Evolutionary conservation across 106 monocot genomes (phyloP), one percentile per base, ranked within the genome.

Genomic region (Hemerocallis citrina): DNA sequence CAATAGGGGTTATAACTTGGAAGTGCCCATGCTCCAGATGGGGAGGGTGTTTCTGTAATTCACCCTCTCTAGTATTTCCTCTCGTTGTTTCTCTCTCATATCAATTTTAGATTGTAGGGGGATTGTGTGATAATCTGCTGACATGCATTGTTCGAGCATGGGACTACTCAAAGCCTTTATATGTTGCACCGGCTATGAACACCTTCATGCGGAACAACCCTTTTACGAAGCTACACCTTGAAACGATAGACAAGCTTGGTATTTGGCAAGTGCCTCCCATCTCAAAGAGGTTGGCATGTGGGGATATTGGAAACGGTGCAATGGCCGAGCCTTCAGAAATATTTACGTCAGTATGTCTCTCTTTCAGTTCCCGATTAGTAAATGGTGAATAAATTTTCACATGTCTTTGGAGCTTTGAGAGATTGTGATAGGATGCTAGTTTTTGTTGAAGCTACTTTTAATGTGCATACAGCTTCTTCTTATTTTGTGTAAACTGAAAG

Each of bases 151-250:
- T 98, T 6, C 68, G 96, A 55, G 96, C 96, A 11, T 98, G 96
- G 96, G 96, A 98, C 52, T 92, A 75, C 74, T 71, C 29, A 57
- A 98, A 92, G 68, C 91, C 91, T 42, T 13, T 98, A 1, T 91
- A 68, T 67, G 79, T 91, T 40, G 96, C 96, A n/a, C 96, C 96
- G 10, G 84, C 91, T 11, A 91, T 98, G 96, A 98, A 98, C 69
- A 88, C 96, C 19, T 82, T 91, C 47, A 98, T 98, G 96, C 92
- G 91, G 91, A 88, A 79, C 59, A 98, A 91, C 54, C 84, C 91
- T 43, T 88, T 98, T 36, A 91, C 91, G 6, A 69, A 77, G 38
- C 76, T 65, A 5, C 96, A 98, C 43, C 62, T 98, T 23, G 71
- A 72, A 10, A 28, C 70, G 15, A 74, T 92, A 22, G 34, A 33